These are phyloP conservation scores for Erucastrum elatum DNA, from an alignment of 345 rosid genomes.

Conservation along the genomic window DNA sequence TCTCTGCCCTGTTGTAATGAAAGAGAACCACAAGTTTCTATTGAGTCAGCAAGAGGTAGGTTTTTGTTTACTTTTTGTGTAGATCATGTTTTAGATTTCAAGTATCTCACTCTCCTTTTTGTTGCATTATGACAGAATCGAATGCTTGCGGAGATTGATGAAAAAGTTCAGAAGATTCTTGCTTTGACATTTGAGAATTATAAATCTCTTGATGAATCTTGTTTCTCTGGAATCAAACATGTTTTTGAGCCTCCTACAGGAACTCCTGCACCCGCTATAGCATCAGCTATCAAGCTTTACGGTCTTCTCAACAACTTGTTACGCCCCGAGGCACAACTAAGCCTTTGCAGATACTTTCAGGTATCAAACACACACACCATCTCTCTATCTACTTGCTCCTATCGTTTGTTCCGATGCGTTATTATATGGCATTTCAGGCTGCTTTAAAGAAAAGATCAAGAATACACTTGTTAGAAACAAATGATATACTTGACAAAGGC, in stretches of 20 bases:
- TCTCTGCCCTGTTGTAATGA: constrained; percentile 62
- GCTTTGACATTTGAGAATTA: constrained; percentile 69
- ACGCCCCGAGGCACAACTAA: constrained; percentile 71
- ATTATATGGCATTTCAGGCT: constrained; percentile 41
- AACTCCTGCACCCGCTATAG: constrained; percentile 61
- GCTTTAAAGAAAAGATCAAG: constrained; percentile 75
- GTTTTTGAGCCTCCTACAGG: constrained; percentile 70
- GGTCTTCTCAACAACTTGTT: constrained; percentile 74
- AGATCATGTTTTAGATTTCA: not conserved
- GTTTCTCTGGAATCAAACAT: constrained; percentile 56
- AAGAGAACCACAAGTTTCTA: constrained; percentile 49
- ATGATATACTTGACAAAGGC: constrained; percentile 51
- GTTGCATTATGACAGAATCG: constrained; percentile 57
- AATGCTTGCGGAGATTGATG: constrained; percentile 70
- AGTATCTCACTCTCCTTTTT: constrained; percentile 4
- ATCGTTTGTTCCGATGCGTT: not conserved
- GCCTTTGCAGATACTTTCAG: constrained; percentile 74
- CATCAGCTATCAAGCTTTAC: constrained; percentile 80
- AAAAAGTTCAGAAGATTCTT: constrained; percentile 73
- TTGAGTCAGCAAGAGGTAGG: constrained; percentile 89
- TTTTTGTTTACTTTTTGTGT: not conserved
- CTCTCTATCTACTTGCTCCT: not conserved
- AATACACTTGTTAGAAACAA: constrained; percentile 68
- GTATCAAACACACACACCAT: constrained; percentile 35
- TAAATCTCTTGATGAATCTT: constrained; percentile 74